These are phyloP conservation scores for Monilinia vaccinii-corymbosi DNA, from an alignment of 2,329 filamentous ascomycete species.

Conservation along the genomic window DNA sequence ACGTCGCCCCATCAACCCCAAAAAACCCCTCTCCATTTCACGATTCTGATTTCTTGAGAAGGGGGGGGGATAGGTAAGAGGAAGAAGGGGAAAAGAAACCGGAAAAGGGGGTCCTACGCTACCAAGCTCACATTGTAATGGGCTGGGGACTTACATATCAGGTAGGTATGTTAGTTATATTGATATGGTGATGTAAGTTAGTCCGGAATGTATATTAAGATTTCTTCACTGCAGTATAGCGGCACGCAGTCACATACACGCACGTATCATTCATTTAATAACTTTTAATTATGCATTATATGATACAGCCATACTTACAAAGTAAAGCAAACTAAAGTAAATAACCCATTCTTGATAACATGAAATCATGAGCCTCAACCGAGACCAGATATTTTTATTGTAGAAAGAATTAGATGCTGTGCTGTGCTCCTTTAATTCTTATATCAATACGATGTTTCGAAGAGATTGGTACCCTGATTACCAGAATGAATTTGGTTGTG, in stretches of 20 bases:
- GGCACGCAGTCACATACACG: neutral
- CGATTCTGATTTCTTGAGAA: too few relatives aligned
- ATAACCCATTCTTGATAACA: neutral
- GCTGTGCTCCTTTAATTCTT: neutral
- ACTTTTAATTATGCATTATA: neutral
- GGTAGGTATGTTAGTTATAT: too few relatives aligned
- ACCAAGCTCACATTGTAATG: too few relatives aligned
- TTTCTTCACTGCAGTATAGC: too few relatives aligned
- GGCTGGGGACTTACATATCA: too few relatives aligned
- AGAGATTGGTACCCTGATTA: neutral
- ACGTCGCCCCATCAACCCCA: too few relatives aligned
- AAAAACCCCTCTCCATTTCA: too few relatives aligned
- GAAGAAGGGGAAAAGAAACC: too few relatives aligned
- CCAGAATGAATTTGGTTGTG: neutral
- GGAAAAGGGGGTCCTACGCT: too few relatives aligned
- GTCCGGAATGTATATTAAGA: too few relatives aligned
- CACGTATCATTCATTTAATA: neutral
- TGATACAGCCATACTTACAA: neutral
- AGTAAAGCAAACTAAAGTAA: neutral
- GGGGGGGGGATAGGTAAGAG: too few relatives aligned
- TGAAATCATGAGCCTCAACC: neutral
- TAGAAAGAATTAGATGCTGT: neutral
- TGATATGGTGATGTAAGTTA: too few relatives aligned
- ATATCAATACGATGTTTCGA: neutral
- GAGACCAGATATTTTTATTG: neutral